Evolutionary conservation across 805 yeast genomes (phyloP), one percentile per base, ranked within the genome.

Genomic region (Candida endomychidarum): DNA sequence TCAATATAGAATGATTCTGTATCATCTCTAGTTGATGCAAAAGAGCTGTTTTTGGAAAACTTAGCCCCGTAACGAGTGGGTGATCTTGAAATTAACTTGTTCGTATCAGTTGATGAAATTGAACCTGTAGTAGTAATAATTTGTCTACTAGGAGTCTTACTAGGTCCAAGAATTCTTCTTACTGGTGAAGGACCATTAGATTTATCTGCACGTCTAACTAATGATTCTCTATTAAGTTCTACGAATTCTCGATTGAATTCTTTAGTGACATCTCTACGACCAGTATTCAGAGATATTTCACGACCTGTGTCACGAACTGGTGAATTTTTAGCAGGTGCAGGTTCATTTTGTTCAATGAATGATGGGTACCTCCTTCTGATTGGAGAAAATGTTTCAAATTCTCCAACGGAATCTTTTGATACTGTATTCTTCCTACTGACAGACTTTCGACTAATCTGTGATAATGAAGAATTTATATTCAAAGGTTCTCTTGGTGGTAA

Each of bases 401-500:
- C 23, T 23, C 18, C 7, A n/a, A 12, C 36, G 8, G 14, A 23
- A 18, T 34, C 41, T 27, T 24, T 41, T n/a, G 34, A 27, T 5
- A 14, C 15, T 9, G 35, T 32, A 20, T 19, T 32, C 18, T 32
- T 32, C 14, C 35, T 32, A 12, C 35, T 32, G 2, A 38, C 9
- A 6, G 46, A 41, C 34, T 41, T 47, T 11, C 46, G 34, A n/a
- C 37, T 38, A 19, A 39, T 22, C 11, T 34, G 41, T 15, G 45
- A 34, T n/a, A 43, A 43, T 5, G 56, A 37, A 4, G 62, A 52
- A 24, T 50, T 49, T 4, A 58, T 54, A 12, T 58, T 50, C 14
- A 67, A 54, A 4, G 74, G 74, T 28, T 65, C 70, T 31, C 69
- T 48, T 6, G 67, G 51, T 1, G 74, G 74, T 14, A 67, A 45